Base-by-base conservation (phyloP, 139 green algal species). In the Yamagishiella unicocca region DNA sequence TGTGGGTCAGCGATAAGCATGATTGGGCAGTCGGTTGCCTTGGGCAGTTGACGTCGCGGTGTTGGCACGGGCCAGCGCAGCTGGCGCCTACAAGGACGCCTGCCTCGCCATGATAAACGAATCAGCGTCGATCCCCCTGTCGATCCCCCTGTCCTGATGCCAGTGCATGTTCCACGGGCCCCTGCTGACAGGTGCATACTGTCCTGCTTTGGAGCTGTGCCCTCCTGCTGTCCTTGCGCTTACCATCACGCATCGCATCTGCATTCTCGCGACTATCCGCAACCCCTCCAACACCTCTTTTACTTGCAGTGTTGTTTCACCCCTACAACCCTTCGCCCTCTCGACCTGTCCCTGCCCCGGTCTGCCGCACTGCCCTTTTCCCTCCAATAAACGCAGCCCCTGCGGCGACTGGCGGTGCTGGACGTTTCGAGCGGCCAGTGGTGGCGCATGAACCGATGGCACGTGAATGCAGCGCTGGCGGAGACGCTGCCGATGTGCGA, bases 401-500 rank as follows among this genome's bases (percentile, higher is more conserved):
- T 83, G 21, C 33, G 35, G 22, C 54, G 33, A 0, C 54, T 83
- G 54, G 54, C 33, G 7, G 53, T 42, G 35, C 37, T 83, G 38
- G 35, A 72, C 22, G 22, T 83, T 25, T 54, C 53, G 6, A 25
- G 29, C 9, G 76, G 76, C 54, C 35, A 55, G 22, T 72, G 33
- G 53, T 71, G 35, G 54, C 54, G 76, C 25, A 55, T 54, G 54
- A 72, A 54, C 54, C 50, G 75, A 7, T 83, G 54, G 54, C 31
- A 43, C 27, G 12, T 64, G 29, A 17, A 43, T 10, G 24, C 70
- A 21, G 70, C 70, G 7, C 27, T 78, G 40, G 70, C 70, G 42
- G 70, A 78, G 70, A 27, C 27, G 29, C 43, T 64, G 2, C 73
- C 73, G n/a, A 24, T 66, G 43, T 81, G 73, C 25, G 73, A 81